phyloP scores from a whole-genome alignment of 2,329 filamentous ascomycete species.

The Colletotrichum sp. region DNA sequence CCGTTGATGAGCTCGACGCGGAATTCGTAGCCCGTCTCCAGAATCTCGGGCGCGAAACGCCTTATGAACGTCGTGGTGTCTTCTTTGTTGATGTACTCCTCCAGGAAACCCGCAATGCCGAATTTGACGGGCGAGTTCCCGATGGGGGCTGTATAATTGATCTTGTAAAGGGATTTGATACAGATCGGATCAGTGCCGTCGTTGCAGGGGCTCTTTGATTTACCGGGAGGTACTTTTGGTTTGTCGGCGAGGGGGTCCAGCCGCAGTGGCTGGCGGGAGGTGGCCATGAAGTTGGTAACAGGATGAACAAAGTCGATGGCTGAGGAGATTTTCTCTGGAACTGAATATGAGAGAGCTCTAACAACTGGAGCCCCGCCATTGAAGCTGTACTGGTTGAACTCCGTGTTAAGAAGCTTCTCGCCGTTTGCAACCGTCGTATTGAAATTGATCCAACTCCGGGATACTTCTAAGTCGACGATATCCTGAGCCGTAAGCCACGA shows the following conservation, averaged over 20 bases:
- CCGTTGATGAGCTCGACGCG: conserved; percentile 45
- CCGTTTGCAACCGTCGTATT: conserved; percentile 42
- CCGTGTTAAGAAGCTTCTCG: conserved; percentile 38
- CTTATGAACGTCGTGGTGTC: conserved; percentile 46
- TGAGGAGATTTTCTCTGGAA: conserved; percentile 43
- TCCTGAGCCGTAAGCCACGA: conserved; percentile 46
- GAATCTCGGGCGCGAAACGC: conserved; percentile 38
- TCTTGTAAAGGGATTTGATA: conserved; percentile 50
- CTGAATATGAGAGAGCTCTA: conserved; percentile 47
- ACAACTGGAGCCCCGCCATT: conserved; percentile 39
- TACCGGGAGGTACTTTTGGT: background rate
- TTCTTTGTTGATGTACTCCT: conserved; percentile 48
- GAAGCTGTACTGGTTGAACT: conserved; percentile 47
- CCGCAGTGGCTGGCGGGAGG: conserved; percentile 19
- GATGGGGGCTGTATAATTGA: conserved; percentile 35
- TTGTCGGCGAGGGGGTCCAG: background rate
- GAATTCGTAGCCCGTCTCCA: conserved; percentile 42
- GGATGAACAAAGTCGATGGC: conserved; percentile 53
- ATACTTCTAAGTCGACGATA: conserved; percentile 32
- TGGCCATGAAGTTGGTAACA: conserved; percentile 54
- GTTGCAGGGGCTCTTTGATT: background rate
- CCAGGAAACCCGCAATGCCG: conserved; percentile 55
- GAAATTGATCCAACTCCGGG: conserved; percentile 49
- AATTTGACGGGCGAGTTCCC: conserved; percentile 40
- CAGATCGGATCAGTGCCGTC: conserved; percentile 39